Percentiles rank a stretch among this genome's conserved stretches.
Evolutionary conservation across 352 stramenopile genomes (phyloP).

Genomic region (Phytophthora foliorum): DNA sequence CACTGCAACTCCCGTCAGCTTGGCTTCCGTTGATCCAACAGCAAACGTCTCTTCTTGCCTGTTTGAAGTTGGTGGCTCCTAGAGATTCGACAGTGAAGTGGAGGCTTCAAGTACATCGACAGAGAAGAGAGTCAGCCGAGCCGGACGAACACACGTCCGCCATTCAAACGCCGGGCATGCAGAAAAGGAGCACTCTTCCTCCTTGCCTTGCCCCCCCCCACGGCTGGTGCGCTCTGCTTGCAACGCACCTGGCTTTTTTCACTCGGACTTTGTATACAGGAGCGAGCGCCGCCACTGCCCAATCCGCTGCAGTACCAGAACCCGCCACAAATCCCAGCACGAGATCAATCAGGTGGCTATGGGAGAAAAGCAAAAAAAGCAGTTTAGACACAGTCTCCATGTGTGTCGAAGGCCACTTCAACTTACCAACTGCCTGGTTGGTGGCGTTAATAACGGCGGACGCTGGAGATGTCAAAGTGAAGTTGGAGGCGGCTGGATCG

Average conservation of each 20-base stretch:
- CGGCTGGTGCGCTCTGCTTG: conserved; percentile 7
- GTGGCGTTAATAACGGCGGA: neutral
- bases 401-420: conserved; percentile 29
- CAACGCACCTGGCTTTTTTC: conserved; percentile 29
- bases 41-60: conserved; percentile 14
- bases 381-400: conserved; percentile 15
- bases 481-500: neutral
- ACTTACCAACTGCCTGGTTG: conserved; percentile 25
- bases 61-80: conserved; percentile 87
- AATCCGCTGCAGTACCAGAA: conserved; percentile 31
- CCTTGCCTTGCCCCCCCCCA: conserved; percentile 16
- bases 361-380: conserved; percentile 13
- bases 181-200: conserved; percentile 53
- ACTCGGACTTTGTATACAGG: conserved; percentile 40
- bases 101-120: conserved; percentile 69
- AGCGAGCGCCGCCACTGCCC: too few relatives aligned
- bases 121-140: conserved; percentile 50
- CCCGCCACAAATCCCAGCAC: conserved; percentile 40
- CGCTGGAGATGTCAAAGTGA: conserved; percentile 28
- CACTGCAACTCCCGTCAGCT: conserved; percentile 18
- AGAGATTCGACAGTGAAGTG: conserved; percentile 50
- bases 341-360: conserved; percentile 39
- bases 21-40: conserved; percentile 24
- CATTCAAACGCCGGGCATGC: conserved; percentile 44
- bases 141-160: conserved; percentile 47